Evolutionary conservation across 345 rosid species (phyloP).

Genomic region (Melaleuca alternifolia): DNA sequence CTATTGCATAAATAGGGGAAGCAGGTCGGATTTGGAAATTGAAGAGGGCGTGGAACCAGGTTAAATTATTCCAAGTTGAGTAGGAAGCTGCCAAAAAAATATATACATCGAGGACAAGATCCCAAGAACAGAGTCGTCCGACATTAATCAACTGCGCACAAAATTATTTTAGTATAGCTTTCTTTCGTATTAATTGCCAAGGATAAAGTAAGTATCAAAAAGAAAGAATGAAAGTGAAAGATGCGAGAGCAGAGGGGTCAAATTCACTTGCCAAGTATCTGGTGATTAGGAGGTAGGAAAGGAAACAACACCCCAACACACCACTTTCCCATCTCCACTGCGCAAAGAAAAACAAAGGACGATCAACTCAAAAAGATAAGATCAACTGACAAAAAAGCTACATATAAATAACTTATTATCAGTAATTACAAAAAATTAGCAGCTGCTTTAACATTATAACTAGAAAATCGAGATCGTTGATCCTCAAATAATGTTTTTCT

Average conservation of each 20-base stretch:
- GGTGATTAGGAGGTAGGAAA: conserved; percentile 62
- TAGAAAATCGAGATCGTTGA: too few relatives aligned
- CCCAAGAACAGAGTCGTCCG: not conserved
- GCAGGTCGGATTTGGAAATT: not conserved
- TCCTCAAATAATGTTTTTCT: too few relatives aligned
- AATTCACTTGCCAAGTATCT: conserved; percentile 53
- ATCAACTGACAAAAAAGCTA: not conserved
- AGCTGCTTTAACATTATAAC: not conserved
- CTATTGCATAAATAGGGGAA: not conserved
- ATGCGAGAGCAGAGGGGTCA: not conserved
- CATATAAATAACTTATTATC: not conserved
- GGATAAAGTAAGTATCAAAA: not conserved
- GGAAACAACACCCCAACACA: conserved; percentile 64
- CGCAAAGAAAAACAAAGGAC: not conserved
- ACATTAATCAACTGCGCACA: not conserved
- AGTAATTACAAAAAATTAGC: not conserved
- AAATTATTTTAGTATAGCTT: not conserved
- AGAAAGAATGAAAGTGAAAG: not conserved
- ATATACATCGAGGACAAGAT: not conserved
- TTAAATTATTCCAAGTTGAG: not conserved
- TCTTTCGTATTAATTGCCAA: not conserved
- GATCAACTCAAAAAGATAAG: not conserved
- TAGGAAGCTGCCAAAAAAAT: not conserved
- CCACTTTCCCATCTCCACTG: conserved; percentile 99
- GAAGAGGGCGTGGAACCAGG: not conserved